Percentiles rank a stretch among this genome's conserved stretches.
Evolutionary conservation across 2,329 filamentous ascomycete genomes (phyloP).

Genomic region (Raffaelea arxii): DNA sequence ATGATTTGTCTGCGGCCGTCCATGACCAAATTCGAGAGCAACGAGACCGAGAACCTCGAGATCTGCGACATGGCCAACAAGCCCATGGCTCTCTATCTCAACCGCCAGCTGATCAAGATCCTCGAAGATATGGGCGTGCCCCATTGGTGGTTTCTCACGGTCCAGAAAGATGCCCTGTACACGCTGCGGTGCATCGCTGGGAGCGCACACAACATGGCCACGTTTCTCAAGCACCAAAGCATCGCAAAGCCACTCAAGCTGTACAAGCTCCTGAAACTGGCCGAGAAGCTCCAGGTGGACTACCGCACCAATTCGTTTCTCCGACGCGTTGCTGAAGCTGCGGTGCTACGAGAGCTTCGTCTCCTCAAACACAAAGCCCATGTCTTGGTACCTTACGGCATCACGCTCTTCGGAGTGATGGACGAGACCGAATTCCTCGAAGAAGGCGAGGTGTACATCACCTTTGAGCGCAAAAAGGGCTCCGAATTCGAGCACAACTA

Average conservation of each 20-base stretch:
- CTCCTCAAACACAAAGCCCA: constrained; percentile 70
- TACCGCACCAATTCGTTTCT: constrained; percentile 63
- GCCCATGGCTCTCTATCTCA: constrained; percentile 61
- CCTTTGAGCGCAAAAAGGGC: constrained; percentile 17
- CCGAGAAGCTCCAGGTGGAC: constrained; percentile 49
- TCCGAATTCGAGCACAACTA: constrained; percentile 12
- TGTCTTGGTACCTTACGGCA: constrained; percentile 59
- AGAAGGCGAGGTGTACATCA: constrained; percentile 60
- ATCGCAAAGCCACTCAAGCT: constrained; percentile 53
- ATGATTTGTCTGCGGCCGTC: constrained; percentile 56
- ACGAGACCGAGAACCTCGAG: constrained; percentile 47
- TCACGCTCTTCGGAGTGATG: constrained; percentile 76
- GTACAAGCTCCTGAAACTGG: constrained; percentile 49
- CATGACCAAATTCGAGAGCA: constrained; percentile 69
- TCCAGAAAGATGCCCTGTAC: constrained; percentile 55
- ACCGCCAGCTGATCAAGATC: constrained; percentile 77
- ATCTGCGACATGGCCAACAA: constrained; percentile 62
- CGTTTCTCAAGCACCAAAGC: constrained; percentile 52
- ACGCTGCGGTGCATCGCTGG: constrained; percentile 50
- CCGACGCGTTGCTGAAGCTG: constrained; percentile 58
- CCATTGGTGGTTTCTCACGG: constrained; percentile 46
- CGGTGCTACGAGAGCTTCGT: constrained; percentile 60
- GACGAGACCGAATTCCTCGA: constrained; percentile 64
- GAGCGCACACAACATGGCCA: constrained; percentile 50
- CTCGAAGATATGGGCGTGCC: constrained; percentile 65